Percentiles rank a stretch among this genome's conserved stretches.
Conservation (phyloP, 2,329 filamentous ascomycete species). For the Sporothrix sp. region DNA sequence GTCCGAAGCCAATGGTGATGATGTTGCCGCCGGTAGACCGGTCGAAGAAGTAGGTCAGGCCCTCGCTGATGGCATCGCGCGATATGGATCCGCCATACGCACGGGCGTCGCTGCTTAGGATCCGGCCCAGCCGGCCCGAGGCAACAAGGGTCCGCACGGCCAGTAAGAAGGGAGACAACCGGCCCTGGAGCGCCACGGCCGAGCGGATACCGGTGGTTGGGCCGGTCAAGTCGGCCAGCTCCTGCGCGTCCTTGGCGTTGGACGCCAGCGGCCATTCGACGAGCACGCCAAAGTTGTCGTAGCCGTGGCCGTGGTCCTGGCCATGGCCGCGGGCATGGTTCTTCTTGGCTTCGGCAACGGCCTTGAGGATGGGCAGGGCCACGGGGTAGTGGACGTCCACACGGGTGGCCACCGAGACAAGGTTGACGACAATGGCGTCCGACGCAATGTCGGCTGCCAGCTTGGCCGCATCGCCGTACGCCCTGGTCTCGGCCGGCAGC, state of each 20-base stretch:
- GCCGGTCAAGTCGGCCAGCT: conserved; percentile 25
- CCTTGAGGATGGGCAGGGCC: conserved; percentile 36
- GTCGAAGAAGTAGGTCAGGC: conserved; percentile 39
- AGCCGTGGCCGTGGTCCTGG: no score
- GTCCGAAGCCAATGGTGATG: conserved; percentile 33
- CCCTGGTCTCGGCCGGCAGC: conserved; percentile 23
- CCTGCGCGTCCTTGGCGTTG: conserved; percentile 30
- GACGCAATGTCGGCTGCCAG: conserved; percentile 38
- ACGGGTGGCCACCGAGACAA: conserved; percentile 45
- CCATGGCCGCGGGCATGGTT: no score
- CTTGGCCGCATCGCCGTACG: conserved; percentile 40
- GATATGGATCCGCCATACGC: conserved; percentile 29
- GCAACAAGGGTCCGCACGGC: conserved; percentile 37
- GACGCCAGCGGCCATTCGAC: conserved; percentile 50
- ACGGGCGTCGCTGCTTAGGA: conserved; percentile 40
- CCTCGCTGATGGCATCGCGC: conserved; percentile 25
- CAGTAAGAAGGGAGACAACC: conserved; percentile 32
- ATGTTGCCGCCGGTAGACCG: conserved; percentile 37
- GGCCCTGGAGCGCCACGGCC: conserved; percentile 43
- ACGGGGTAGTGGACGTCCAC: conserved; percentile 43
- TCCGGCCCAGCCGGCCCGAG: conserved; percentile 38
- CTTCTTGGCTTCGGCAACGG: conserved; percentile 34
- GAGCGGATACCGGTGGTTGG: conserved; percentile 19
- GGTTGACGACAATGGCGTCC: conserved; percentile 37
- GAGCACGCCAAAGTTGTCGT: conserved; percentile 26